phyloP scores from a whole-genome alignment of 2,329 filamentous ascomycete genomes.

The Ceratocystis albifundus region DNA sequence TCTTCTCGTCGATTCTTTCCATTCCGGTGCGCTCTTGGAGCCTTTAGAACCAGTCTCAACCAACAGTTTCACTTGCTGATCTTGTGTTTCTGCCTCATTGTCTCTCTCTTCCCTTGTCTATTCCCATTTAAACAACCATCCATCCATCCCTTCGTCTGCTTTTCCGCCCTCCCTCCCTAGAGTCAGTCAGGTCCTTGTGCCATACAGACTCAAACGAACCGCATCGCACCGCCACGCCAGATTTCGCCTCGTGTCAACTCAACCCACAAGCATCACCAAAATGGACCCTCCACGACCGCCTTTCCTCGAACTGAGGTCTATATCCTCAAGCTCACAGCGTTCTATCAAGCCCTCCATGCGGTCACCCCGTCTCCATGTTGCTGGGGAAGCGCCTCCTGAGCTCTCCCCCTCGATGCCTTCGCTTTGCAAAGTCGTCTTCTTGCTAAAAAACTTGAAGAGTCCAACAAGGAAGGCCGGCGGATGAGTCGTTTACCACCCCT shows the following conservation, averaged over 20 bases:
- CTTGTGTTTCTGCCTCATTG: constrained; percentile 11
- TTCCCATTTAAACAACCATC: neutral
- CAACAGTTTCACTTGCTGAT: constrained; percentile 9
- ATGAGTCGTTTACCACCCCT: constrained; percentile 78
- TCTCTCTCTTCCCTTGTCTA: constrained; percentile 14
- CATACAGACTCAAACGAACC: neutral
- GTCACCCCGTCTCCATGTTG: constrained; percentile 65
- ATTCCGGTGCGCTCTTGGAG: neutral
- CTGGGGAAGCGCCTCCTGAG: constrained; percentile 74
- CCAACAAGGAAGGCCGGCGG: constrained; percentile 58
- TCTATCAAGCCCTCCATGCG: constrained; percentile 42
- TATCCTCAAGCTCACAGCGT: constrained; percentile 41
- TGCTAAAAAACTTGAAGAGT: constrained; percentile 75
- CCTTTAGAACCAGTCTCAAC: neutral
- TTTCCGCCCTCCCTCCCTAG: neutral
- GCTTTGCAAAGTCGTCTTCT: constrained; percentile 81
- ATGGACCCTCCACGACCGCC: constrained; percentile 46
- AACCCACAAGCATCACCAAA: neutral
- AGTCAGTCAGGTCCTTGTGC: neutral
- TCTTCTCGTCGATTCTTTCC: constrained; percentile 6
- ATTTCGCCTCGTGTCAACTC: constrained; percentile 1
- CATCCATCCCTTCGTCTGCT: constrained; percentile 12
- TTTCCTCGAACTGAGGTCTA: constrained; percentile 48
- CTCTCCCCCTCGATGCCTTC: constrained; percentile 93
- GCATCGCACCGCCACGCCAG: neutral